Base-by-base conservation (phyloP, 306 rosid species). In the Alnus rubra region DNA sequence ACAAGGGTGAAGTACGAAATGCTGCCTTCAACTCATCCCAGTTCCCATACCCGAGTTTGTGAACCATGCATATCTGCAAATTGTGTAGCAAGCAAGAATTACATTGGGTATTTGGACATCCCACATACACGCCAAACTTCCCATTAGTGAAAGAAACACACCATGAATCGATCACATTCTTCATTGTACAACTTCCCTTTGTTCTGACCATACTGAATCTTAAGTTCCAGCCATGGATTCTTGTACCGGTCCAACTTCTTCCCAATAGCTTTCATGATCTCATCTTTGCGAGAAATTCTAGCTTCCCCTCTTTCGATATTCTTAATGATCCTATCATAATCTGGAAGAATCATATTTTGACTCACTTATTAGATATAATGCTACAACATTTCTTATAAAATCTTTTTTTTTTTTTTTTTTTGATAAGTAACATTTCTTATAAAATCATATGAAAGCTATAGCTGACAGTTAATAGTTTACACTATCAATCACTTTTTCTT, bases 141-240 rank as follows among this genome's bases (percentile, higher is more conserved):
- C 10, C 72, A 35, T 15, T 3, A n/a, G 28, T n/a, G 44, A 16
- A 44, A 4, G 55, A 67, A 12, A 52, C 79, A n/a, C 47, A 95
- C 99, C 99, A 95, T 95, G 89, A 95, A 95, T 48, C 98, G 92
- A 69, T 95, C 99, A 62, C 99, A 95, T 91, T 95, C 99, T 91
- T 95, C 99, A 49, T 95, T 95, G 87, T 93, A 95, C 76, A 93
- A 80, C 85, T 95, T 95, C 79, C 99, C 99, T 75, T 95, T 95
- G 89, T 95, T 95, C 85, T 95, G 99, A 69, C 99, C 99, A 79
- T 95, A 95, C 58, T 87, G 96, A 86, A 95, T 92, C 88, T 95
- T 95, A 78, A 95, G 84, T 87, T 95, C 99, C 75, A 95, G 86
- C 99, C 99, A 95, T 15, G 99, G 99, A 87, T 95, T 95, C 91